Evolutionary conservation across 257 asterid genomes (phyloP), one percentile per base, ranked within the genome.

Genomic region (Fraxinus americana): DNA sequence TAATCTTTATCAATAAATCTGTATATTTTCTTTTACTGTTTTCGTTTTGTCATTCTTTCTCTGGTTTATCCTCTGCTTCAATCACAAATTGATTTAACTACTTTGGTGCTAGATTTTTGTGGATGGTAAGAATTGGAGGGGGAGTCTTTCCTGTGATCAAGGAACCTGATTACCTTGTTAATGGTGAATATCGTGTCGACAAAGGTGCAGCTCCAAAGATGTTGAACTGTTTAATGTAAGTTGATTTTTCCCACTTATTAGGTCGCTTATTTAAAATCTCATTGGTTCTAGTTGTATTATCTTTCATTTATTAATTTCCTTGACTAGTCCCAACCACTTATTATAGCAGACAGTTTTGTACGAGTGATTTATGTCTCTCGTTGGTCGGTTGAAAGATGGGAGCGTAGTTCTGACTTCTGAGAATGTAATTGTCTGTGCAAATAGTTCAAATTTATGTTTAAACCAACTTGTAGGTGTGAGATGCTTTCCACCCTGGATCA

Each of bases 61-160:
- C 36, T 63, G 69, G 4, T 63, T 25, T 63, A 63, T 27, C 30
- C 21, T 30, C 25, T 14, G n/a, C 77, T 65, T 36, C 35, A 59
- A 5, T 77, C 74, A 67, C 68, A 41, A 76, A 48, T 81, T 87
- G 70, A 76, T 69, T 35, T 67, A 74, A 81, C 71, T 73, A 71
- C 21, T 78, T 75, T 83, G 16, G 38, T 82, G 21, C 63, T 88
- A 94, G 99, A 82, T 95, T 96, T 84, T 87, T 96, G 88, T 96
- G 99, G 99, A 96, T 96, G 99, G 99, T 96, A 77, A 88, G 99
- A 84, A 96, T 96, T 78, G 99, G 98, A 73, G 99, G 99, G 0
- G 98, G 98, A 52, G 97, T 96, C 71, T 96, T 91, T 74, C 99
- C 99, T 61, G 92, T 96, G 43, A 96, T 96, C 68, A 93, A 96